phyloP scores from a whole-genome alignment of 306 rosid species.

The Cicer bijugum region DNA sequence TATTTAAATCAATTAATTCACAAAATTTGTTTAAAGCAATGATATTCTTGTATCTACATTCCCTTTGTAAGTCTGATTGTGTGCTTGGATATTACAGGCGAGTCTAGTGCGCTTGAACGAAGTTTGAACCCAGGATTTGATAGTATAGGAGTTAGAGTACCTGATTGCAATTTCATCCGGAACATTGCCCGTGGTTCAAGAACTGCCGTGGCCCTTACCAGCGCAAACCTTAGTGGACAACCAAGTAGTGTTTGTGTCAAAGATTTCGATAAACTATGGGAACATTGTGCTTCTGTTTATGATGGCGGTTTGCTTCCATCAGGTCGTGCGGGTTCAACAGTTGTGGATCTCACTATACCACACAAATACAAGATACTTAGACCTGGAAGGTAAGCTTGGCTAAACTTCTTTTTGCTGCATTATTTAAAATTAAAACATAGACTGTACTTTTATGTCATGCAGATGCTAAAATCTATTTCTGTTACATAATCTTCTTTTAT shows the following conservation, averaged over 20 bases:
- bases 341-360: constrained; percentile 73
- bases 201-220: constrained; percentile 86
- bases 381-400: constrained; percentile 78
- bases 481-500: constrained; percentile 2
- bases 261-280: constrained; percentile 84
- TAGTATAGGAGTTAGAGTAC: constrained; percentile 89
- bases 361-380: constrained; percentile 78
- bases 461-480: constrained; percentile 26
- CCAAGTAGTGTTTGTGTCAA: constrained; percentile 77
- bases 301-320: constrained; percentile 87
- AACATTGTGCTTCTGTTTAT: constrained; percentile 78
- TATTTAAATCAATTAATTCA: not conserved
- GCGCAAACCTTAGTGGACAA: constrained; percentile 93
- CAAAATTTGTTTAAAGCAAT: constrained; percentile 1
- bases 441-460: constrained; percentile 8
- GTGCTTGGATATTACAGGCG: constrained; percentile 66
- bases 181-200: constrained; percentile 67
- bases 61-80: constrained; percentile 37
- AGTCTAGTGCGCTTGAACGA: constrained; percentile 78
- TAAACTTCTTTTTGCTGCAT: constrained; percentile 20
- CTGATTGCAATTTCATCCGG: constrained; percentile 84
- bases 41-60: constrained; percentile 8
- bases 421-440: constrained; percentile 36
- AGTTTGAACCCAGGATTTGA: constrained; percentile 90
- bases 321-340: constrained; percentile 87